phyloP scores from a whole-genome alignment of 768 basidiomycete genomes.

The Psilocybe sp. region DNA sequence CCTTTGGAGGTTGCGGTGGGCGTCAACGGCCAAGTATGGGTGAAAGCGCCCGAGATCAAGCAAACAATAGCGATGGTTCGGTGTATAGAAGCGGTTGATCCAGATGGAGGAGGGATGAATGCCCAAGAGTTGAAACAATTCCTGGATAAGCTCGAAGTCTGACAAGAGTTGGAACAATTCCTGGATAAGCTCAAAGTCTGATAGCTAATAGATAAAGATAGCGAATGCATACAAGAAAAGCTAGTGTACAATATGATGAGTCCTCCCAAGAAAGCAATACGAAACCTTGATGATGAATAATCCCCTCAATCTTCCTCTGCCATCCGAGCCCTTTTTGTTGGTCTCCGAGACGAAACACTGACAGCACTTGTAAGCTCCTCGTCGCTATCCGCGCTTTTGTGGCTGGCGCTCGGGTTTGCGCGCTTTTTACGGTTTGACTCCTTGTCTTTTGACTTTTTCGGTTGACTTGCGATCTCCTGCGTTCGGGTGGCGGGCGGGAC shows the following conservation, averaged over 20 bases:
- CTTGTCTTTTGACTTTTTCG: constrained; percentile 75
- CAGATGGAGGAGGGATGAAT: constrained; percentile 65
- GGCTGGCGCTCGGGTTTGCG: constrained; percentile 58
- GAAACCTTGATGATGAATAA: neutral
- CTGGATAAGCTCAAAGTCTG: constrained; percentile 44
- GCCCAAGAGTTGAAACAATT: constrained; percentile 51
- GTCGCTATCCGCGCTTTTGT: constrained; percentile 66
- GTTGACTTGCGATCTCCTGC: constrained; percentile 67
- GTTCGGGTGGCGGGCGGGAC: constrained; percentile 69
- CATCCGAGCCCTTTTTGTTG: constrained; percentile 66
- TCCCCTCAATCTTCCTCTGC: constrained; percentile 58
- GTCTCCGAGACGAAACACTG: constrained; percentile 51
- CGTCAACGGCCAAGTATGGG: constrained; percentile 90
- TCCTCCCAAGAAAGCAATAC: neutral
- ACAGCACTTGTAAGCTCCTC: constrained; percentile 56
- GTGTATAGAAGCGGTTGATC: constrained; percentile 81
- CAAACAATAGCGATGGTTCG: constrained; percentile 74
- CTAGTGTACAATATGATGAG: neutral
- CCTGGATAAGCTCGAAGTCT: constrained; percentile 43
- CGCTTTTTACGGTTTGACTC: constrained; percentile 81
- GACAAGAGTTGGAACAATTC: constrained; percentile 28
- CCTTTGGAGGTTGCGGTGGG: constrained; percentile 89
- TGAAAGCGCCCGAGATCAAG: constrained; percentile 69
- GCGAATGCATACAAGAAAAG: constrained; percentile 3
- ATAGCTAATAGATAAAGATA: constrained; percentile 1